Evolutionary conservation across 495 filamentous ascomycete genomes (phyloP), one percentile per base, ranked within the genome.

Genomic region (Pseudevernia furfuracea): DNA sequence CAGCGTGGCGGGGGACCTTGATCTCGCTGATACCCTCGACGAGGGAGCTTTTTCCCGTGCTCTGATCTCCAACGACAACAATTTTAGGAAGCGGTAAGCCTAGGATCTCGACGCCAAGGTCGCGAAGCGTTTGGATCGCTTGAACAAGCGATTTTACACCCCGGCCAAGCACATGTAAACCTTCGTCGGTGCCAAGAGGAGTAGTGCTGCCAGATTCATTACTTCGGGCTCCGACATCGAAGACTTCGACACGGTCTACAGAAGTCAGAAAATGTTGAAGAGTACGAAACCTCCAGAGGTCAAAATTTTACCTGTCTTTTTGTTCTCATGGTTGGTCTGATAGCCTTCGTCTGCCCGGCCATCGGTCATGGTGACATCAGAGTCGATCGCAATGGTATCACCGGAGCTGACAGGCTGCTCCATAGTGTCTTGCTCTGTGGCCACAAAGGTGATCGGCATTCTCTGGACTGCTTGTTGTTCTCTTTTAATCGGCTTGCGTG

Each of bases 11-110:
- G 0, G 91, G 91, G 0, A 92, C 81, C 59, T 84, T 85, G 58
- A 95, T 87, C n/a, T 86, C 88, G 2, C 87, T 85, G 41, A 94
- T 85, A 0, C 86, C 88, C 37, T 91, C 89, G 72, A 96, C 90
- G 0, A 95, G 74, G 4, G 87, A 91, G 5, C 83, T 87, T 67
- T 96, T 96, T 0, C 91, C 91, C 0, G 90, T 84, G 4, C 82
- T 86, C 66, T 95, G 91, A 62, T 94, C 90, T 1, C 91, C 91
- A 2, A 92, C 84, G 0, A 92, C 82, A 17, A 89, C 88, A 21
- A 94, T 81, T 66, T 89, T 89, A 0, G 91, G 90, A 0, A 94
- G 74, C 4, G 80, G 80, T 0, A 87, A 84, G 0, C 85, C 80
- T 34, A 79, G 80, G 49, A 80, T 75, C 36, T 82, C 80, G 11